Base-by-base conservation (phyloP, 805 yeast species). In the Spathaspora hagerdaliae region DNA sequence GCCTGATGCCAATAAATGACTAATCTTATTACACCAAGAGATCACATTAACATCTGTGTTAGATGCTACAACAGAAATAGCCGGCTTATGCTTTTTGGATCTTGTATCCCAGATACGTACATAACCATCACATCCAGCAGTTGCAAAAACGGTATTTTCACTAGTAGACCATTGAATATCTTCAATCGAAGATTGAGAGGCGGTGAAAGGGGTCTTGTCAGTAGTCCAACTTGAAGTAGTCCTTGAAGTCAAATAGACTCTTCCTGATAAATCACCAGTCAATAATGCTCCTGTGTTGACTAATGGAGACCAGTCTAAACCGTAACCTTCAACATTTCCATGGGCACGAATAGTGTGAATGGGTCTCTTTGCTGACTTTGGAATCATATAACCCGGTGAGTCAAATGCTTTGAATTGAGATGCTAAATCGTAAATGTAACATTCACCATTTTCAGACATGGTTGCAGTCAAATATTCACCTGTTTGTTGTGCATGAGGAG, bases 291-390 rank as follows among this genome's bases (percentile, higher is more conserved):
- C 98, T 3, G 88, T 79, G 52, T 76, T 77, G 49, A 82, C 78
- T 51, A 85, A 69, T 37, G 97, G 96, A 1, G 96, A 87, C 99
- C 99, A 94, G 65, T 92, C 99, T 38, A 94, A 65, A 12, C 97
- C 99, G 59, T 89, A 94, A 32, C 99, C 98, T 70, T 94, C 99
- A n/a, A 87, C 96, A 53, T 85, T 84, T 24, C 97, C 97, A 63
- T 94, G 99, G 51, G 70, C 76, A 58, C 79, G 79, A 48, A 94
- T 74, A 6, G 96, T 89, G 67, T 90, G 91, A 9, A 82, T 60
- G 14, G 98, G 96, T 63, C 83, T 79, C 61, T 85, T 88, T 51
- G 83, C 78, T 13, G 77, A 67, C 61, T 90, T 91, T 42, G 95
- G 86, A 51, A 92, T 80, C 55, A 78, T 74, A 56, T 75, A 84